phyloP scores from a whole-genome alignment of 192 early-diverging fungal genomes.

The Gorgonomyces haynaldii region DNA sequence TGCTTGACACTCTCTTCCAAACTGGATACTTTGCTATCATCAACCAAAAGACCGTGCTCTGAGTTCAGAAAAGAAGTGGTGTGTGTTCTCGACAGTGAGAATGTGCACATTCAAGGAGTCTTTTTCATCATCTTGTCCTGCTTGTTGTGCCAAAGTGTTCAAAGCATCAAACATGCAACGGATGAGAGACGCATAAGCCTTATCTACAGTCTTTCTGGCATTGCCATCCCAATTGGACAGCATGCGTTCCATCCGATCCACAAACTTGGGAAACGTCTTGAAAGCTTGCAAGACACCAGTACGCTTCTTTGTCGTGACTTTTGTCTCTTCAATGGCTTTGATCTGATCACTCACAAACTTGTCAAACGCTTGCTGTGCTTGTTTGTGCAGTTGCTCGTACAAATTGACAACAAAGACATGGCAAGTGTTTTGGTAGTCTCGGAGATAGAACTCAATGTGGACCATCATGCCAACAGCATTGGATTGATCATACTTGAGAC shows the following conservation, averaged over 20 bases:
- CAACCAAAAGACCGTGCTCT: no score
- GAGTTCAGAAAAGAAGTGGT: constrained; percentile 74
- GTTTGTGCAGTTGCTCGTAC: constrained; percentile 51
- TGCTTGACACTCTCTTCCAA: constrained; percentile 75
- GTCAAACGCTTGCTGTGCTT: constrained; percentile 62
- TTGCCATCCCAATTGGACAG: constrained; percentile 39
- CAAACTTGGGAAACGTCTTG: constrained; percentile 80
- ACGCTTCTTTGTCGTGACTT: constrained; percentile 74
- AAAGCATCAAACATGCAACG: constrained; percentile 77
- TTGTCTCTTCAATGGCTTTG: constrained; percentile 80
- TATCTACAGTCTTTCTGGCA: constrained; percentile 58
- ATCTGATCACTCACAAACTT: constrained; percentile 77
- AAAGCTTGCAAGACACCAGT: constrained; percentile 83
- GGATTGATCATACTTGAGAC: constrained; percentile 40
- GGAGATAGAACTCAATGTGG: constrained; percentile 53
- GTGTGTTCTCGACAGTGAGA: constrained; percentile 87
- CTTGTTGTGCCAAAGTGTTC: constrained; percentile 67
- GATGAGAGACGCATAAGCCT: constrained; percentile 73
- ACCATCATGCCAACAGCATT: constrained; percentile 74
- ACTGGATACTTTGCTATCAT: constrained; percentile 55
- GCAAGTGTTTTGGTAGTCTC: constrained; percentile 58
- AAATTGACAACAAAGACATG: constrained; percentile 60
- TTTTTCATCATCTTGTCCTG: constrained; percentile 68
- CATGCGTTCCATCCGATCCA: constrained; percentile 56
- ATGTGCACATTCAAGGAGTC: constrained; percentile 75